A percentile compares a stretch with the other conserved stretches of the same genome.
Evolutionary conservation across 352 stramenopile species (phyloP).

Genomic region (Phytophthora pini): DNA sequence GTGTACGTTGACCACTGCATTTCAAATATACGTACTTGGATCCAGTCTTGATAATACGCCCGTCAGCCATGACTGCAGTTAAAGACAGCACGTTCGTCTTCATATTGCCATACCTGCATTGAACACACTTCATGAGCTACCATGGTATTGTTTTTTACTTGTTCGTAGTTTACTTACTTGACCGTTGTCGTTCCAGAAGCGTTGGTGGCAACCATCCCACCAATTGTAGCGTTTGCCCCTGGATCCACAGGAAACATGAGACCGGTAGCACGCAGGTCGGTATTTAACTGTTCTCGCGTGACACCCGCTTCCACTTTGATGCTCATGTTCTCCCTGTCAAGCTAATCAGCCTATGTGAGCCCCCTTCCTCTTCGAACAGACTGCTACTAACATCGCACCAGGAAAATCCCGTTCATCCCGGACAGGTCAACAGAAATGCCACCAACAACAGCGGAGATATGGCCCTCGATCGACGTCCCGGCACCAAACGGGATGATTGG

Average conservation of each 20-base stretch:
- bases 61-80: slow-evolving; percentile 91
- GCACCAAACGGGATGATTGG: slow-evolving; percentile 95
- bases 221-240: slow-evolving; percentile 94
- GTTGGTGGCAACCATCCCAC: slow-evolving; percentile 92
- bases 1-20: not conserved
- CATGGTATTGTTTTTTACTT: no score
- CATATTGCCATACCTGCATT: slow-evolving; percentile 91
- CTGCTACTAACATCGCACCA: slow-evolving; percentile 21
- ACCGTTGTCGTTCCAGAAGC: slow-evolving; percentile 90
- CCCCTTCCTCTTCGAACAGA: not conserved
- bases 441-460: slow-evolving; percentile 88
- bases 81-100: slow-evolving; percentile 94
- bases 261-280: slow-evolving; percentile 77
- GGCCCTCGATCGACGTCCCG: slow-evolving; percentile 93
- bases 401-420: slow-evolving; percentile 70
- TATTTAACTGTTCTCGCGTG: slow-evolving; percentile 91
- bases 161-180: slow-evolving; percentile 48
- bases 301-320: slow-evolving; percentile 93
- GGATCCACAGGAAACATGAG: slow-evolving; percentile 96
- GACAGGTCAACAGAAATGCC: slow-evolving; percentile 91
- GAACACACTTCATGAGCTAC: slow-evolving; percentile 11
- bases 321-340: slow-evolving; percentile 73
- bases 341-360: slow-evolving; percentile 9
- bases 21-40: slow-evolving; percentile 54
- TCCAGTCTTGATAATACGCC: slow-evolving; percentile 85